Base-by-base conservation (phyloP, 169 alveolate species). In the Fabrea salina region DNA sequence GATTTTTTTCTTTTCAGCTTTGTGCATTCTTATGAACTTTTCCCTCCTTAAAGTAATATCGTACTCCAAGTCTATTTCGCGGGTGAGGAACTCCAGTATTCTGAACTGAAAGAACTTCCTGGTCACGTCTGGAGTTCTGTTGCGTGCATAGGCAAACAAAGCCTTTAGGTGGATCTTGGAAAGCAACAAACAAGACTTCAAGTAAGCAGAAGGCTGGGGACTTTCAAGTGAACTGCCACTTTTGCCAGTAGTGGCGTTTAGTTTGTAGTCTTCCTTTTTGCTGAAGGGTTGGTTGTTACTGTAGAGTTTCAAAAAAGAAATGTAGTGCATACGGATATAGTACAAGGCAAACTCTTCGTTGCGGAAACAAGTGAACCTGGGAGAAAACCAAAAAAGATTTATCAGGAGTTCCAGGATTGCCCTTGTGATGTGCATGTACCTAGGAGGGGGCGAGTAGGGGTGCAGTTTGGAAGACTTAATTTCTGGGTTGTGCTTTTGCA, bases 51-150 rank as follows among this genome's bases (percentile, higher is more conserved):
- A 76, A 59, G 84, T 88, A 33, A 89, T 79, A 68, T 93, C 97
- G 82, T 79, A 91, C 59, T 93, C 97, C 41, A 93, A 80, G 74
- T 91, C 95, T 7, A 93, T 90, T 71, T 93, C 97, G 67, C 87
- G 80, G 13, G 93, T 84, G 2, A 91, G 77, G 64, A 91, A 93
- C 50, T 89, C 93, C 5, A 93, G 86, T 25, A 93, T 90, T 61
- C 92, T 86, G 54, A 89, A 91, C 53, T 93, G 85, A 53, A 84
- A 91, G 58, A 93, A 83, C 70, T 86, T 92, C 66, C 91, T 86
- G 5, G 96, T 86, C 1, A 91, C 89, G 44, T 91, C 95, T 2
- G 89, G 95, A 44, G 84, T 89, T 67, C 97, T 82, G 74, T 90
- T 91, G 50, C 86, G 79, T 37, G 96, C 91, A 37, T 91, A 83